Evolutionary conservation across 306 rosid species (phyloP).

Genomic region (Begonia masoniana): DNA sequence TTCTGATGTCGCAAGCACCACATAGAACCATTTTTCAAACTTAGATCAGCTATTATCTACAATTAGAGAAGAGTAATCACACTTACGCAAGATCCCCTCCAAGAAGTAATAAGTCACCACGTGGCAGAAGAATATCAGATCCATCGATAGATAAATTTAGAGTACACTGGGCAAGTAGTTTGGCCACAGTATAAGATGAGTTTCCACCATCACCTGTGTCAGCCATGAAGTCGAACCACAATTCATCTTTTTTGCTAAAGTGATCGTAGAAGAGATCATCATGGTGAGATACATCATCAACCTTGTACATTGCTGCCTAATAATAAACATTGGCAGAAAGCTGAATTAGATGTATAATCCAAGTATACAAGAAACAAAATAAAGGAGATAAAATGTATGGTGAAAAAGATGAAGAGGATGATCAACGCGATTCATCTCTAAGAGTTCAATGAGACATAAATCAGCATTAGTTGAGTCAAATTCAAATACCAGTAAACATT

Average conservation of each 20-base stretch:
- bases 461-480: neutral
- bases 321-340: constrained; percentile 14
- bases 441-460: neutral
- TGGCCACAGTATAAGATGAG: constrained; percentile 85
- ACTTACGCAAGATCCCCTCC: constrained; percentile 99
- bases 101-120: constrained; percentile 77
- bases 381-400: neutral
- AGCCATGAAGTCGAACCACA: constrained; percentile 99
- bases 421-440: neutral
- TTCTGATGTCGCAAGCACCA: too few species aligned
- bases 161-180: constrained; percentile 82
- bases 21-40: neutral
- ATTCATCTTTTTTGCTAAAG: constrained; percentile 58
- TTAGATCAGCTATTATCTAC: neutral
- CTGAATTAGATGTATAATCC: neutral
- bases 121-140: constrained; percentile 43
- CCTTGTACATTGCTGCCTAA: constrained; percentile 96
- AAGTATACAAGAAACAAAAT: neutral
- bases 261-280: constrained; percentile 64
- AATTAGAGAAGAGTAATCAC: constrained; percentile 4
- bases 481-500: too few species aligned
- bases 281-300: constrained; percentile 39
- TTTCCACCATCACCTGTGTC: constrained; percentile 99
- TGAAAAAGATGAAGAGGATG: neutral
- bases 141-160: constrained; percentile 39